Base-by-base conservation (phyloP, 371 early-diverging fungal species). In the Mucor racemosus region DNA sequence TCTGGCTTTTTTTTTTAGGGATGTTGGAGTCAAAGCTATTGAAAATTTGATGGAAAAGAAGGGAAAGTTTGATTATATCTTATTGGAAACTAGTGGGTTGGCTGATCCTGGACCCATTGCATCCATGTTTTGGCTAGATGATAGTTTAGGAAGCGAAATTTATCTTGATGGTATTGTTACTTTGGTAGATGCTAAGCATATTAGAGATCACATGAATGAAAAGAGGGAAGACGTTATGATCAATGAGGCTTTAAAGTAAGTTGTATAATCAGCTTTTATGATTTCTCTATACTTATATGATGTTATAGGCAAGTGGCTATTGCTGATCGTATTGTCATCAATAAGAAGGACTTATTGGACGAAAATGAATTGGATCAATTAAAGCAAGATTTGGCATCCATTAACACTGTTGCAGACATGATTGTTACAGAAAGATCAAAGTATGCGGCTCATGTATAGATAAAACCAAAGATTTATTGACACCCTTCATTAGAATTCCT, bases 91-190 rank as follows among this genome's bases (percentile, higher is more conserved):
- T 5, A 79, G 84, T 72, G 87, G 94, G 8, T 71, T 94, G 14
- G 93, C 94, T 5, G 95, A 94, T 80, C 95, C 95, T 19, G 92
- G 94, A 0, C 95, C 95, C 5, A 97, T 99, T 62, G 97, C 95
- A 4, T 86, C 92, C 26, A 97, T 97, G 91, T 93, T 99, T 73
- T 99, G 98, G 99, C 74, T 97, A 46, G 98, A 99, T 68, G 97
- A 97, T 71, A 94, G 91, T 13, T 85, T 99, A 41, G 91, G 92
- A 6, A 90, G 93, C 68, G 89, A 94, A 5, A 84, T 98, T 33
- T 92, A 94, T 62, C 78, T 99, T 39, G 99, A 99, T 68, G 98
- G 96, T 0, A 93, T 98, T 41, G 86, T 97, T 5, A 95, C 97
- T 4, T 76, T 99, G 46, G 96, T 99, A 0, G 98, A 98, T 78